These are phyloP conservation scores for Tausonia pullulans DNA, from an alignment of 1,284 basidiomycete genomes.

Conservation along the genomic window DNA sequence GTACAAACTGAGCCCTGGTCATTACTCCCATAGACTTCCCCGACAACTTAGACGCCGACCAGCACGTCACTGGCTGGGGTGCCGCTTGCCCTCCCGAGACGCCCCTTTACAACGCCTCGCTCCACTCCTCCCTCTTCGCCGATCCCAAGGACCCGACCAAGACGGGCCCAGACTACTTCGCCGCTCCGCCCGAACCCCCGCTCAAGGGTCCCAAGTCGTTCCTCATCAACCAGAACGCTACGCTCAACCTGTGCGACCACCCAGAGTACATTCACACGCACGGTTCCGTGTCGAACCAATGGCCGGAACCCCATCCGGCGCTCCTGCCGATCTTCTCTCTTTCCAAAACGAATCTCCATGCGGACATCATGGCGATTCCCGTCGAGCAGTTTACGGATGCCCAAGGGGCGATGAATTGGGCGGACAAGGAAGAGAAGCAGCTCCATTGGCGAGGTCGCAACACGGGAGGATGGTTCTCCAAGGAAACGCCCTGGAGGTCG, in stretches of 20 bases:
- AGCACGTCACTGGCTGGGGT: constrained; percentile 11
- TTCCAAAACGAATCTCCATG: constrained; percentile 14
- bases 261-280: constrained; percentile 8
- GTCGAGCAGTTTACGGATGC: constrained; percentile 15
- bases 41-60: constrained; percentile 6
- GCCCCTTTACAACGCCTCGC: constrained; percentile 5
- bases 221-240: not conserved
- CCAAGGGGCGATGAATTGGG: constrained; percentile 14
- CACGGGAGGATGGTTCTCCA: constrained; percentile 5
- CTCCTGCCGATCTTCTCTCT: constrained; percentile 14
- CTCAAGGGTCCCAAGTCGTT: not conserved
- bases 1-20: not conserved
- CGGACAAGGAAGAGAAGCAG: constrained; percentile 12
- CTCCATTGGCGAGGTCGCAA: constrained; percentile 17
- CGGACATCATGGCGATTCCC: constrained; percentile 10
- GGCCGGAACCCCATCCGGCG: constrained; percentile 2
- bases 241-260: constrained; percentile 12
- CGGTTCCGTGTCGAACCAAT: constrained; percentile 2
- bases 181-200: not conserved
- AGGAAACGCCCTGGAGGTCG: constrained; percentile 12
- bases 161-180: not conserved
- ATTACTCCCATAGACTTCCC: constrained; percentile 1
- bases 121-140: constrained; percentile 3
- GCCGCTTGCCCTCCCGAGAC: constrained; percentile 11
- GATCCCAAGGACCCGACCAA: not conserved